Evolutionary conservation across 805 yeast species (phyloP).

Genomic region (Torulaspora franciscae): DNA sequence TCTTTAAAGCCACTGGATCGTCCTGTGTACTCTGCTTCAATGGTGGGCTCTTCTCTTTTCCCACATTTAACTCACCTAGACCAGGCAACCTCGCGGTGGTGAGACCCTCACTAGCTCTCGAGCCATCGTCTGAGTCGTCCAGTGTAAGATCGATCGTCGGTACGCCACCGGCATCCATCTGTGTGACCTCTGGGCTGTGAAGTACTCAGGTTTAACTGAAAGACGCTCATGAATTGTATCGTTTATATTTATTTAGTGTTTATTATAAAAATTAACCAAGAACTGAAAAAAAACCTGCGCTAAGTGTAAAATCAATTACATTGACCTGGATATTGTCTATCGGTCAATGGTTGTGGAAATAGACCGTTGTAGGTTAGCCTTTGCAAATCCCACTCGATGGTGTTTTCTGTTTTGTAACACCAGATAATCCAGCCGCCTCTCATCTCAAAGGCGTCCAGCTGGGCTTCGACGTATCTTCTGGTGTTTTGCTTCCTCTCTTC

Average conservation of each 20-base stretch:
- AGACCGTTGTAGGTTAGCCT: slow-evolving; percentile 51
- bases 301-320: slow-evolving; percentile 35
- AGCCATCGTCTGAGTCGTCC: slow-evolving; percentile 5
- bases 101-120: background rate
- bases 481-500: slow-evolving; percentile 50
- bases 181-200: background rate
- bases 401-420: slow-evolving; percentile 85
- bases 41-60: slow-evolving; percentile 6
- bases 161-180: slow-evolving; percentile 8
- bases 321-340: slow-evolving; percentile 66
- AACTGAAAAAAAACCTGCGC: slow-evolving; percentile 6
- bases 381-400: slow-evolving; percentile 82
- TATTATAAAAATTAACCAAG: background rate
- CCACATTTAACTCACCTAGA: background rate
- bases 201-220: background rate
- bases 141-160: slow-evolving; percentile 23
- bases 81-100: slow-evolving; percentile 2
- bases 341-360: slow-evolving; percentile 76
- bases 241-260: background rate
- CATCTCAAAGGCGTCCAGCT: slow-evolving; percentile 75
- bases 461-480: slow-evolving; percentile 80
- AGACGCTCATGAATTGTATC: background rate
- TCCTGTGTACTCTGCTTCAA: slow-evolving; percentile 8
- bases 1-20: background rate
- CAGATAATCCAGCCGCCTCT: slow-evolving; percentile 88